Percentiles rank a stretch among this genome's conserved stretches.
Conservation (phyloP, 768 basidiomycete genomes). For the Kwoniella dendrophila region DNA sequence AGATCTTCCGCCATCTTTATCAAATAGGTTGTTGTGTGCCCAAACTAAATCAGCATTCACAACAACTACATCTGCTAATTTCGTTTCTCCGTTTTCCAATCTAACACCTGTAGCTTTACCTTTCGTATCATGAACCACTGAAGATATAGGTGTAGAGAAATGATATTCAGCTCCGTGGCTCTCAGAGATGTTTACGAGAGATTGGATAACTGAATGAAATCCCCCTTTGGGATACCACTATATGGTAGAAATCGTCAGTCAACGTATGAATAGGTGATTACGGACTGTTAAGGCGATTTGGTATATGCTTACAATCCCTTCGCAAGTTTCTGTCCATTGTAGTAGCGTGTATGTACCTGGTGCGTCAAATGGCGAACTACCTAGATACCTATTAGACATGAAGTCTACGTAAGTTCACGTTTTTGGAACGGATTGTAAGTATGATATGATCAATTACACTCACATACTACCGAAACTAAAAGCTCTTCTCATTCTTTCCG, state of each 20-base stretch:
- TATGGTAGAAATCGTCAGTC: neutral
- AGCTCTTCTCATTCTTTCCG: constrained; percentile 56
- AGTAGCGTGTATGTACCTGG: constrained; percentile 59
- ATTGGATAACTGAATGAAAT: constrained; percentile 52
- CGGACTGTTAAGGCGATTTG: neutral
- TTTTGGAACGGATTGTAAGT: neutral
- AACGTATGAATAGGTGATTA: constrained; percentile 35
- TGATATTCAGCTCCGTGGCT: constrained; percentile 55
- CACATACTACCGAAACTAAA: constrained; percentile 59
- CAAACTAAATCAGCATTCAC: constrained; percentile 59
- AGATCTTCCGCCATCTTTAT: constrained; percentile 19
- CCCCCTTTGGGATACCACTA: constrained; percentile 54
- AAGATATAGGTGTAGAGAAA: constrained; percentile 54
- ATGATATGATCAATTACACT: constrained; percentile 23
- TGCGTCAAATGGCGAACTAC: constrained; percentile 58
- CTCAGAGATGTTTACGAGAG: constrained; percentile 55
- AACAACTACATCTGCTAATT: constrained; percentile 56
- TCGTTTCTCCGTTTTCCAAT: constrained; percentile 49
- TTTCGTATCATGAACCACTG: constrained; percentile 48
- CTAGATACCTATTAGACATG: constrained; percentile 41
- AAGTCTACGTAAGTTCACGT: neutral
- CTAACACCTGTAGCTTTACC: constrained; percentile 55
- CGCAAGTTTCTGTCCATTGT: constrained; percentile 59
- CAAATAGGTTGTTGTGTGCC: constrained; percentile 57
- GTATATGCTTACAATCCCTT: constrained; percentile 53